Evolutionary conservation across 2,329 filamentous ascomycete species (phyloP).

Genomic region (Aureobasidium pullulans): DNA sequence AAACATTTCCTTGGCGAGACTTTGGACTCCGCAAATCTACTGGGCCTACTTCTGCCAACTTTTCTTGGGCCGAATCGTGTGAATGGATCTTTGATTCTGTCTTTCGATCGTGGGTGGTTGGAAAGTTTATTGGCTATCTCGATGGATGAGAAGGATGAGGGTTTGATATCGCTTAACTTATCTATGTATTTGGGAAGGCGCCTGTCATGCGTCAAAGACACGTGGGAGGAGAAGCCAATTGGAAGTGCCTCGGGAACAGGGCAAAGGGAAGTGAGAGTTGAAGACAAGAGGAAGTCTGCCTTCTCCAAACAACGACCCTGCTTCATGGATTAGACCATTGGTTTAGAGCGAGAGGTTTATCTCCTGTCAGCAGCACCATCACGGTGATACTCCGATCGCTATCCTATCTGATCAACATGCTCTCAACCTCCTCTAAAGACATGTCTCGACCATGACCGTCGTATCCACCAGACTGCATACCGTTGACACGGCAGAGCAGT

Average conservation of each 20-base stretch:
- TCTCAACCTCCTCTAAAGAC: not conserved
- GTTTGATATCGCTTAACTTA: not conserved
- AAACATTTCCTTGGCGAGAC: no score
- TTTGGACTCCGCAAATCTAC: no score
- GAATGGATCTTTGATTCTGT: no score
- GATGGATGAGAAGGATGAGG: no score
- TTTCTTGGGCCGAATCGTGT: no score
- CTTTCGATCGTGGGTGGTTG: no score
- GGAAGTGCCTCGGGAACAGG: not conserved
- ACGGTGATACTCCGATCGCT: not conserved
- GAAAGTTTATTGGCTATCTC: no score
- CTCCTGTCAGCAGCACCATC: not conserved
- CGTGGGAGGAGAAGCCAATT: not conserved
- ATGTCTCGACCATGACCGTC: not conserved
- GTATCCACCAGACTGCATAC: not conserved
- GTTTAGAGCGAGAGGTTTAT: not conserved
- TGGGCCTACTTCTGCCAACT: no score
- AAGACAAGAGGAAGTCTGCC: no score
- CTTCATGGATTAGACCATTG: no score
- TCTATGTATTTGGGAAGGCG: not conserved
- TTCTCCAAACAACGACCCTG: no score
- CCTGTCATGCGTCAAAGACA: slow-evolving; percentile 1
- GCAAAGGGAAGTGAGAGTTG: not conserved
- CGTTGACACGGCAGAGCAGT: not conserved
- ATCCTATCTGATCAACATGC: not conserved